Evolutionary conservation across 2,329 filamentous ascomycete genomes (phyloP).

Genomic region (Xylariales sp.): DNA sequence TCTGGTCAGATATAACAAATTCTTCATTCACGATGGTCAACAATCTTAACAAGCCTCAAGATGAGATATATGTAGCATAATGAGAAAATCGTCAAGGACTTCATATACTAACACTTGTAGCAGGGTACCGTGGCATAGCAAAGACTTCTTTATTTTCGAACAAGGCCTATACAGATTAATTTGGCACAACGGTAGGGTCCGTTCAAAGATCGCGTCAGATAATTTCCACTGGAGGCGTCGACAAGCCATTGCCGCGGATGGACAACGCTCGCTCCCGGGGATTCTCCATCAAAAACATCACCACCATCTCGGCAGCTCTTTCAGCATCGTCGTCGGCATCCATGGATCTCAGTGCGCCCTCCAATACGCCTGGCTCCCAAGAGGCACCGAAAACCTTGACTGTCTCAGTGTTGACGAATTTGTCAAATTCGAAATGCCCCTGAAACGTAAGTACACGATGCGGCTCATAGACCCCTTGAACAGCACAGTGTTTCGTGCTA

Average conservation of each 20-base stretch:
- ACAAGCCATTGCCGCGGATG: background rate
- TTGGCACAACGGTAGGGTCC: too few species aligned
- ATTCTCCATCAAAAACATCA: background rate
- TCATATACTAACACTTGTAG: too few species aligned
- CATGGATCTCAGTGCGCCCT: background rate
- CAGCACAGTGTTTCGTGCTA: constrained; percentile 20
- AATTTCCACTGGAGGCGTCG: background rate
- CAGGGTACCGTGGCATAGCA: too few species aligned
- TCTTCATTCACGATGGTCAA: too few species aligned
- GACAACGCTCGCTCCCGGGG: background rate
- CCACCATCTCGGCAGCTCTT: constrained; percentile 6
- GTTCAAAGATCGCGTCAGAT: background rate
- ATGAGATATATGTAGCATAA: too few species aligned
- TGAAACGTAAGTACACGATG: constrained; percentile 31
- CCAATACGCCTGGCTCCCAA: constrained; percentile 1
- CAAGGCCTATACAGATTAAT: too few species aligned
- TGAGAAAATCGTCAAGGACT: too few species aligned
- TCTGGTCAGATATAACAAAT: too few species aligned
- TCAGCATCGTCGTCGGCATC: constrained; percentile 9
- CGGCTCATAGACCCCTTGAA: constrained; percentile 30
- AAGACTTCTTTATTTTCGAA: too few species aligned
- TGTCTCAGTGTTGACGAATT: constrained; percentile 28
- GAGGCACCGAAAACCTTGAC: constrained; percentile 9
- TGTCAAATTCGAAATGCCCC: constrained; percentile 34
- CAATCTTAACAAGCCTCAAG: too few species aligned